These are phyloP conservation scores for Peltaster fructicola DNA, from an alignment of 2,329 filamentous ascomycete species.

Conservation along the genomic window DNA sequence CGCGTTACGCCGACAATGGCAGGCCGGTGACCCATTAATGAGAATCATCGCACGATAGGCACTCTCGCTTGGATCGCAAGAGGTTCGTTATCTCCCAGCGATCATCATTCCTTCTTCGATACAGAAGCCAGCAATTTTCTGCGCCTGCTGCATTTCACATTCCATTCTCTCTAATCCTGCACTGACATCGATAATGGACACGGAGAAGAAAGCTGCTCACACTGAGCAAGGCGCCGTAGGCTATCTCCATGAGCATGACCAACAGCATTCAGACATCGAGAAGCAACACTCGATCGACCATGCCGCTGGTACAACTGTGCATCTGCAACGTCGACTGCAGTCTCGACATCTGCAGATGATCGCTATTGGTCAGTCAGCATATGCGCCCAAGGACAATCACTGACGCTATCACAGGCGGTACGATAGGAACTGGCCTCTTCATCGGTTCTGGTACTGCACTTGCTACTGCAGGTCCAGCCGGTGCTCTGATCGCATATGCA, in stretches of 20 bases:
- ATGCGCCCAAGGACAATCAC: not conserved
- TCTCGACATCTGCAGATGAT: conserved; percentile 23
- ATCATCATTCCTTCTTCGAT: too few relatives aligned
- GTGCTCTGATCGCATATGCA: conserved; percentile 26
- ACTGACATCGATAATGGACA: not conserved
- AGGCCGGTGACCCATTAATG: too few relatives aligned
- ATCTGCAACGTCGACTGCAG: conserved; percentile 19
- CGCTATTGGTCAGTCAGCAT: conserved; percentile 14
- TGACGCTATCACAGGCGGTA: conserved; percentile 2
- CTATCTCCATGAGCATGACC: too few relatives aligned
- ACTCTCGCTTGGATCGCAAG: too few relatives aligned
- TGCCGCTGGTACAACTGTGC: conserved; percentile 15
- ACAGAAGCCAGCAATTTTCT: too few relatives aligned
- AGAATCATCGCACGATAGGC: too few relatives aligned
- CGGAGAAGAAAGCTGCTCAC: not conserved
- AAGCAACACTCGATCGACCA: too few relatives aligned
- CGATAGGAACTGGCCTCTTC: conserved; percentile 19
- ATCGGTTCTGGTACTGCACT: conserved; percentile 23
- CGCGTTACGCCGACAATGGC: too few relatives aligned
- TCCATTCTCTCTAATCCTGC: too few relatives aligned
- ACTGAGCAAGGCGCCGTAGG: conserved; percentile 2
- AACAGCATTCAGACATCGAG: too few relatives aligned
- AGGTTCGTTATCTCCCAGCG: too few relatives aligned
- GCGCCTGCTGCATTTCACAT: too few relatives aligned
- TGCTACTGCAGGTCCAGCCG: conserved; percentile 23